A percentile compares a stretch with the other conserved stretches of the same genome.
These are phyloP conservation scores for Fusarium verticillioides DNA, from an alignment of 2,329 filamentous ascomycete genomes.

Conservation along the genomic window DNA sequence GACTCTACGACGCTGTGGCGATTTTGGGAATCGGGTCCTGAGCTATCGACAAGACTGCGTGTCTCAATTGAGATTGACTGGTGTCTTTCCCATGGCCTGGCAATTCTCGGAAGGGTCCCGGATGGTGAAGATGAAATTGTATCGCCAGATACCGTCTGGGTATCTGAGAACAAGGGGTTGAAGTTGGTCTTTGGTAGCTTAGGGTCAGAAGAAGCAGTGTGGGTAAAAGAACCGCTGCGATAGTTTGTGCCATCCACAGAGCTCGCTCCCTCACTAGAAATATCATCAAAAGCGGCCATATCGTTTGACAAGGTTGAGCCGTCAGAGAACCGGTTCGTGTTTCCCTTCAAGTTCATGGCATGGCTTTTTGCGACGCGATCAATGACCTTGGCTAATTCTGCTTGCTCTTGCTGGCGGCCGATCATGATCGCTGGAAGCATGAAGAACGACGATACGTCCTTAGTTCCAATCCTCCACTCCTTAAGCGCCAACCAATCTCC, in stretches of 20 bases:
- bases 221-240: conserved; percentile 61
- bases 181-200: conserved; percentile 53
- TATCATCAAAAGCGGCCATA: conserved; percentile 59
- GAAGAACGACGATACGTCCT: conserved; percentile 92
- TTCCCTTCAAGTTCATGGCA: conserved; percentile 55
- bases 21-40: conserved; percentile 53
- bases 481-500: conserved; percentile 78
- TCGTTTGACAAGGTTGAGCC: conserved; percentile 65
- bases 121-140: conserved; percentile 61
- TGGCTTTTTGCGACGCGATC: conserved; percentile 79
- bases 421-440: conserved; percentile 85
- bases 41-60: conserved; percentile 58
- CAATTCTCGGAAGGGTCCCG: conserved; percentile 50
- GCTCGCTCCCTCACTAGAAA: conserved; percentile 70
- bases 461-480: conserved; percentile 80
- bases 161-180: conserved; percentile 57
- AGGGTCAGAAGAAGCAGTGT: conserved; percentile 56
- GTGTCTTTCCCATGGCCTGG: conserved; percentile 63
- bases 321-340: conserved; percentile 62
- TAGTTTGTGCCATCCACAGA: conserved; percentile 64
- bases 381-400: conserved; percentile 77
- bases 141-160: conserved; percentile 56
- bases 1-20: conserved; percentile 59
- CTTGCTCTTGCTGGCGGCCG: conserved; percentile 78
- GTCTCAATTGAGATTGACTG: conserved; percentile 63